These are phyloP conservation scores for Vitis vinifera DNA, from an alignment of 164 flowering plant genomes.

Conservation along the genomic window DNA sequence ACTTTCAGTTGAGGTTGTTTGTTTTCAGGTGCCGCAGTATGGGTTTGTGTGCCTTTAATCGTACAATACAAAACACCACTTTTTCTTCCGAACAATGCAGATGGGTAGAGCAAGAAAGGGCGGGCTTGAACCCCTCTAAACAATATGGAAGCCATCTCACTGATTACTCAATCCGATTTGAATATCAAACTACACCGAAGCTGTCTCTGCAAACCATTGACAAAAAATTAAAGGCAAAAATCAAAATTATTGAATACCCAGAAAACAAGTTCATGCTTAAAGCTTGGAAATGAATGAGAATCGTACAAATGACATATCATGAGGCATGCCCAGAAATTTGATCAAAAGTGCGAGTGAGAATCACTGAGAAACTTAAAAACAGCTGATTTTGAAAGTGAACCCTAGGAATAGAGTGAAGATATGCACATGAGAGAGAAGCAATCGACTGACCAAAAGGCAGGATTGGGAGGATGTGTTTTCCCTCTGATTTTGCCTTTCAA, in stretches of 20 bases:
- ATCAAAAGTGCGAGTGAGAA: not conserved
- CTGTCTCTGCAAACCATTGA: slow-evolving; percentile 7
- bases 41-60: slow-evolving; percentile 34
- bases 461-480: too few species aligned
- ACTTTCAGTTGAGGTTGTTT: slow-evolving; percentile 23
- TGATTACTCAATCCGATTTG: not conserved
- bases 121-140: slow-evolving; percentile 51
- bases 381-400: not conserved
- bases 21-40: slow-evolving; percentile 39
- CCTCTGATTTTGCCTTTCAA: too few species aligned
- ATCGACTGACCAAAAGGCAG: too few species aligned
- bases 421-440: not conserved
- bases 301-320: not conserved
- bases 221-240: not conserved
- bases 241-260: not conserved
- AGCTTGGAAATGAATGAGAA: not conserved
- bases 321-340: not conserved
- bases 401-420: not conserved
- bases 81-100: slow-evolving; percentile 36
- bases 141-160: slow-evolving; percentile 55
- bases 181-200: not conserved
- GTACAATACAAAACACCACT: slow-evolving; percentile 44
- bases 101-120: slow-evolving; percentile 34
- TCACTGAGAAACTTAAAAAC: not conserved
- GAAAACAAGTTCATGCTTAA: not conserved